Percentiles rank a stretch among this genome's conserved stretches.
Evolutionary conservation across 192 early-diverging fungal genomes (phyloP).

Genomic region (Umbelopsis isabellina): DNA sequence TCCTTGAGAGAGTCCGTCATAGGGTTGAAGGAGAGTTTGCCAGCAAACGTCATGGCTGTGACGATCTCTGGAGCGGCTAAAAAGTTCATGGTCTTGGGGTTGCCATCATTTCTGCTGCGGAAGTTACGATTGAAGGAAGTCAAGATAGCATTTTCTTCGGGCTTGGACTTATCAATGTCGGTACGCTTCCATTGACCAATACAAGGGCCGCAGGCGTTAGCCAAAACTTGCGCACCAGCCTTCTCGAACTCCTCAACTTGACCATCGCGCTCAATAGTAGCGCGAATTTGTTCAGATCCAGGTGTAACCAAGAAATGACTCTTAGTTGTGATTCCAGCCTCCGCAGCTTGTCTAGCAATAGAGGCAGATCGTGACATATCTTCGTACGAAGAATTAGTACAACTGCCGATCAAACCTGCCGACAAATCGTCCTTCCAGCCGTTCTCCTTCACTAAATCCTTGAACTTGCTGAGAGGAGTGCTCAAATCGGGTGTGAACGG

Average conservation of each 20-base stretch:
- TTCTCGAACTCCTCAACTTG: constrained; percentile 77
- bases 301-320: constrained; percentile 93
- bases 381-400: constrained; percentile 98
- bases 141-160: constrained; percentile 88
- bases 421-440: constrained; percentile 88
- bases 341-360: constrained; percentile 84
- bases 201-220: constrained; percentile 97
- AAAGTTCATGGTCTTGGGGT: constrained; percentile 95
- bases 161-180: constrained; percentile 56
- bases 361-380: constrained; percentile 93
- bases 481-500: constrained; percentile 97
- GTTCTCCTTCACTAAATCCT: constrained; percentile 74
- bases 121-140: constrained; percentile 99
- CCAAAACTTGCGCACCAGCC: constrained; percentile 88
- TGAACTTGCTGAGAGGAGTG: constrained; percentile 89
- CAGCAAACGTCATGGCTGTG: constrained; percentile 88
- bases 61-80: constrained; percentile 97
- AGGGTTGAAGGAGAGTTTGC: constrained; percentile 90
- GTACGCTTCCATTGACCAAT: constrained; percentile 91
- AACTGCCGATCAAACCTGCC: constrained; percentile 92
- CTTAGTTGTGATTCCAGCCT: constrained; percentile 73
- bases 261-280: constrained; percentile 96
- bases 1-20: constrained; percentile 76
- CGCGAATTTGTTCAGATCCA: constrained; percentile 97
- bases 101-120: constrained; percentile 92